Conservation (phyloP, 176 grass and related monocot genomes). For the Lolium multiflorum region DNA sequence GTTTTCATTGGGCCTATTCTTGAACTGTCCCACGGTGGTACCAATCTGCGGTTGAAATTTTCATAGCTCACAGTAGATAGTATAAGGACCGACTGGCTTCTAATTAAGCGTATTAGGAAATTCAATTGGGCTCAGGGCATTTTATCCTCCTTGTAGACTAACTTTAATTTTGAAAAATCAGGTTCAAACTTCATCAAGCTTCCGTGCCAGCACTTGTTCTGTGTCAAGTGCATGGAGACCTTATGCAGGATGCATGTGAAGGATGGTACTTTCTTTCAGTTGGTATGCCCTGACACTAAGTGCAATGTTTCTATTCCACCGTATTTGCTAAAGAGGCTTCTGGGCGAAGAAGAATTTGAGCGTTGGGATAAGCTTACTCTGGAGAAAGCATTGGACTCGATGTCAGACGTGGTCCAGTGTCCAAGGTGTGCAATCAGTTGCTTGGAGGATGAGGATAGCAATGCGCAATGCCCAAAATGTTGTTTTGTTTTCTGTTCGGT, state of each 20-base stretch:
- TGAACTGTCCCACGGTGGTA: not conserved
- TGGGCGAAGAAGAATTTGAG: constrained; percentile 55
- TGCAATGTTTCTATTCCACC: constrained; percentile 54
- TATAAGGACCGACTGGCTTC: not conserved
- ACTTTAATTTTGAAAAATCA: constrained; percentile 34
- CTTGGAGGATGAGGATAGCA: constrained; percentile 62
- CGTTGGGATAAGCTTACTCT: constrained; percentile 65
- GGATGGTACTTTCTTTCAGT: constrained; percentile 49
- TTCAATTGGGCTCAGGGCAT: not conserved
- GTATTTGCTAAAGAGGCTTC: constrained; percentile 53
- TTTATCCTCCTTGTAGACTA: not conserved
- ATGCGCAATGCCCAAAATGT: constrained; percentile 64
- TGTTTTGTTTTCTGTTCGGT: constrained; percentile 60
- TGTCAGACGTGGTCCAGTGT: constrained; percentile 65
- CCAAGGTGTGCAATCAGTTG: constrained; percentile 60
- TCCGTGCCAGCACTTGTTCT: constrained; percentile 42
- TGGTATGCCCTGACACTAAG: constrained; percentile 61
- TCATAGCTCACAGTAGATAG: not conserved
- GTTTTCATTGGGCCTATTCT: not conserved
- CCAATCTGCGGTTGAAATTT: not conserved
- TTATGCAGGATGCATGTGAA: constrained; percentile 57
- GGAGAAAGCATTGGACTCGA: constrained; percentile 59
- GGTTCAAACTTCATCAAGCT: constrained; percentile 51
- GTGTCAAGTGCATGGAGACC: constrained; percentile 42
- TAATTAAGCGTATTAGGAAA: not conserved